phyloP scores from a whole-genome alignment of 768 basidiomycete genomes.

The Galerina sulciceps region DNA sequence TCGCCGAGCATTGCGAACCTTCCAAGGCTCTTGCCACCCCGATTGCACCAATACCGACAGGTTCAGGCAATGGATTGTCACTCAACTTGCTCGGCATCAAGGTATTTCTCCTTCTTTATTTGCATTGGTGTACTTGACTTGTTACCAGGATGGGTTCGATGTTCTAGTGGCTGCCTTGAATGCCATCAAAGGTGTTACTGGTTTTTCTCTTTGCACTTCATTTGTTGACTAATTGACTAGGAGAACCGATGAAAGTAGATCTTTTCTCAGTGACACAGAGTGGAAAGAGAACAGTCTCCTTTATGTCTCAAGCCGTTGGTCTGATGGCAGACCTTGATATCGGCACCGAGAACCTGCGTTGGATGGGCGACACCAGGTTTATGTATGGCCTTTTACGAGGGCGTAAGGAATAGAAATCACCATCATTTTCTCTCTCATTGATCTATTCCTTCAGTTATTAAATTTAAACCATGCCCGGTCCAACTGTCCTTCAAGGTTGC shows the following conservation, averaged over 20 bases:
- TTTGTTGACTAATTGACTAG: constrained; percentile 35
- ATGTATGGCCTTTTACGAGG: constrained; percentile 72
- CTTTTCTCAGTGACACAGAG: constrained; percentile 77
- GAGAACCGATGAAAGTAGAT: constrained; percentile 75
- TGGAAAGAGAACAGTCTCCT: constrained; percentile 67
- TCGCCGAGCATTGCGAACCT: constrained; percentile 67
- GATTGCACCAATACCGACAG: constrained; percentile 79
- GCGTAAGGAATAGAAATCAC: constrained; percentile 42
- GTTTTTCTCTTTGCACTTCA: neutral
- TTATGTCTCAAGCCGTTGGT: constrained; percentile 83
- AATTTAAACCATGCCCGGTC: constrained; percentile 67
- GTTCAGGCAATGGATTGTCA: constrained; percentile 79
- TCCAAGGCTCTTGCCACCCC: constrained; percentile 67
- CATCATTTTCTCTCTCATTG: neutral
- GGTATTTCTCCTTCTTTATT: constrained; percentile 32
- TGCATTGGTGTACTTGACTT: neutral
- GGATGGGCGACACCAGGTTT: constrained; percentile 87
- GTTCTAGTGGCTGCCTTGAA: constrained; percentile 76
- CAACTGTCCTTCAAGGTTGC: constrained; percentile 73
- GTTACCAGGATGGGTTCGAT: constrained; percentile 66
- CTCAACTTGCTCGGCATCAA: constrained; percentile 75
- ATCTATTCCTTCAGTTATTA: constrained; percentile 47
- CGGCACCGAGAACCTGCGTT: constrained; percentile 82
- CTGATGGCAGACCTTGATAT: constrained; percentile 87
- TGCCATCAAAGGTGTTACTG: constrained; percentile 69